Percentiles rank a stretch among this genome's conserved stretches.
phyloP scores from a whole-genome alignment of 1,139 yeast species.

The Tardiomyces depauwii region DNA sequence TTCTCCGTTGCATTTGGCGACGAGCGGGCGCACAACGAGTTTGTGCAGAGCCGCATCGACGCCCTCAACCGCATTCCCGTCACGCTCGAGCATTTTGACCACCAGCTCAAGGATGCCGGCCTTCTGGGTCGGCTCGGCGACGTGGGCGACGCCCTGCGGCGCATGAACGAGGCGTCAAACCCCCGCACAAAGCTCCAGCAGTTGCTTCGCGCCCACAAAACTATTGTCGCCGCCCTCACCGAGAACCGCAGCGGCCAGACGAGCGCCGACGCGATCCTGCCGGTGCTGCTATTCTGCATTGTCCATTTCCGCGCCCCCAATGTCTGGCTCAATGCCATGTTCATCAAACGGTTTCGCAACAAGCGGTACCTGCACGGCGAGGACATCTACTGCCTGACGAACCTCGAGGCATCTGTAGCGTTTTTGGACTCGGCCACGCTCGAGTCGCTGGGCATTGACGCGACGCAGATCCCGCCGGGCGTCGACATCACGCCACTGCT shows the following conservation, averaged over 20 bases:
- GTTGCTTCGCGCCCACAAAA: constrained; percentile 30
- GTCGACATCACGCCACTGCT: constrained; percentile 14
- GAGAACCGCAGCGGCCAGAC: constrained; percentile 10
- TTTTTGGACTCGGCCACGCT: constrained; percentile 39
- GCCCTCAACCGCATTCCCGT: constrained; percentile 17
- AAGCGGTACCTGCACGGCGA: constrained; percentile 37
- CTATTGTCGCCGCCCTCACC: constrained; percentile 26
- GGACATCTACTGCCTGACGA: constrained; percentile 47
- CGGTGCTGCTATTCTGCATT: constrained; percentile 42
- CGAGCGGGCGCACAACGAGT: constrained; percentile 18
- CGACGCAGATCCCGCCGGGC: constrained; percentile 10
- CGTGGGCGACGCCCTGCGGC: constrained; percentile 6
- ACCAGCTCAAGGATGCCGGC: constrained; percentile 12
- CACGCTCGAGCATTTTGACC: constrained; percentile 19
- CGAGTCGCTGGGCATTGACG: constrained; percentile 26
- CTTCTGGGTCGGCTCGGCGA: constrained; percentile 5
- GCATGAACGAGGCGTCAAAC: constrained; percentile 25
- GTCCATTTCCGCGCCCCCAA: constrained; percentile 33
- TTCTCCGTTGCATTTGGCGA: constrained; percentile 15
- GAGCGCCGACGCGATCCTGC: constrained; percentile 43
- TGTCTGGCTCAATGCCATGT: constrained; percentile 39
- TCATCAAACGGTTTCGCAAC: constrained; percentile 47
- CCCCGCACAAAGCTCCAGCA: constrained; percentile 32
- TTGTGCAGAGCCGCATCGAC: constrained; percentile 18
- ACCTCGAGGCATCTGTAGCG: constrained; percentile 51